A percentile compares a stretch with the other conserved stretches of the same genome.
Evolutionary conservation across 73 alveolate species (phyloP).

Genomic region (Symbiodinium natans): DNA sequence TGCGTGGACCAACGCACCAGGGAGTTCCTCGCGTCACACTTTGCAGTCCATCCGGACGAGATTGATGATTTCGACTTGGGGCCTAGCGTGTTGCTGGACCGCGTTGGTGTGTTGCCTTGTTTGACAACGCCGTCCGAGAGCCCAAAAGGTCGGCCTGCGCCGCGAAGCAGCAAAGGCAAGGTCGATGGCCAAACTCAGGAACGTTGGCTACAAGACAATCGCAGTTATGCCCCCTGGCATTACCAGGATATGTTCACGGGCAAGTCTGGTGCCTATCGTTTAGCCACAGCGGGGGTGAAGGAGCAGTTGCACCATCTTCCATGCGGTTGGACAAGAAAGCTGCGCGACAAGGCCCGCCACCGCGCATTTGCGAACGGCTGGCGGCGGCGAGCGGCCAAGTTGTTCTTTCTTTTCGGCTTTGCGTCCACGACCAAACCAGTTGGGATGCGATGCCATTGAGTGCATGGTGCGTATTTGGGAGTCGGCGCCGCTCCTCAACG

Average conservation of each 20-base stretch:
- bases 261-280: too few species aligned
- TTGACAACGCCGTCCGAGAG: background rate
- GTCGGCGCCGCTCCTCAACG: too few species aligned
- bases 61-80: background rate
- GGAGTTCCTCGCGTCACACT: background rate
- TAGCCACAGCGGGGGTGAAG: background rate
- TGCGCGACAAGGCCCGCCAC: background rate
- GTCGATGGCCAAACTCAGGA: background rate
- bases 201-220: background rate
- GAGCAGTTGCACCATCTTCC: background rate
- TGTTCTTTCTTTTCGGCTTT: background rate
- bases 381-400: background rate
- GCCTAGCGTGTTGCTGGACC: background rate
- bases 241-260: too few species aligned
- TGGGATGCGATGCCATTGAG: too few species aligned
- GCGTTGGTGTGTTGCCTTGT: too few species aligned
- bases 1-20: background rate
- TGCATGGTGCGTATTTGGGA: too few species aligned
- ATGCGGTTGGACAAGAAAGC: background rate
- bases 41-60: background rate
- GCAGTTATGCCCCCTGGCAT: conserved; percentile 13
- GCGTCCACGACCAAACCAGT: background rate
- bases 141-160: background rate
- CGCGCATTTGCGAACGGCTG: background rate
- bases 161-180: conserved; percentile 2